Percentiles rank a stretch among this genome's conserved stretches.
phyloP scores from a whole-genome alignment of 108 stramenopile species.

The Cyclotella cryptica region DNA sequence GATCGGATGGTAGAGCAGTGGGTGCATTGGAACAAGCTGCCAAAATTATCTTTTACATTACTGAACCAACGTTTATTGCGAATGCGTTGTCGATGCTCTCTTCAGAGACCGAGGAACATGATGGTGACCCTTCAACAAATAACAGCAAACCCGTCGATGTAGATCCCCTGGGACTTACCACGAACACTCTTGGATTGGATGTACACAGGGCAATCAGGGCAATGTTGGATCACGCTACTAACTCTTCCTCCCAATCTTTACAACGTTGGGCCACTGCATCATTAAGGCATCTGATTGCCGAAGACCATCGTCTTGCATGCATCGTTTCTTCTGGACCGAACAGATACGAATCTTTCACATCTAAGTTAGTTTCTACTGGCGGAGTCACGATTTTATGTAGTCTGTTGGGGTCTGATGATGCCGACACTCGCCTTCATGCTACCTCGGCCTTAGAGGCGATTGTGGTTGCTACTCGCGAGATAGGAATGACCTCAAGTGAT shows the following conservation, averaged over 20 bases:
- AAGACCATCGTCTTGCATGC: constrained; percentile 79
- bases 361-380: constrained; percentile 68
- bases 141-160: constrained; percentile 26
- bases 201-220: constrained; percentile 66
- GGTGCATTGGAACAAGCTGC: constrained; percentile 83
- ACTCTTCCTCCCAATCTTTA: constrained; percentile 69
- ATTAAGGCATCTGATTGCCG: constrained; percentile 68
- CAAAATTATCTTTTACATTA: constrained; percentile 76
- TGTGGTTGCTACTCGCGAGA: constrained; percentile 67
- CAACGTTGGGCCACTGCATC: constrained; percentile 84
- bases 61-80: constrained; percentile 62
- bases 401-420: constrained; percentile 73
- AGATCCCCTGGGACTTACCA: background rate
- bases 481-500: constrained; percentile 52
- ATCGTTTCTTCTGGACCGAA: constrained; percentile 53
- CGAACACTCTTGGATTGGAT: constrained; percentile 48
- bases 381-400: constrained; percentile 85
- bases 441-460: constrained; percentile 70
- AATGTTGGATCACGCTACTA: constrained; percentile 76
- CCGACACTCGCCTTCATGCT: constrained; percentile 83
- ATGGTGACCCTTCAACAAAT: constrained; percentile 12
- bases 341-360: constrained; percentile 72
- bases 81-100: constrained; percentile 19
- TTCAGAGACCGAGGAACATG: constrained; percentile 6
- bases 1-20: constrained; percentile 68